Base-by-base conservation (phyloP, 2,329 filamentous ascomycete species). In the Aspergillus spinulosporus region DNA sequence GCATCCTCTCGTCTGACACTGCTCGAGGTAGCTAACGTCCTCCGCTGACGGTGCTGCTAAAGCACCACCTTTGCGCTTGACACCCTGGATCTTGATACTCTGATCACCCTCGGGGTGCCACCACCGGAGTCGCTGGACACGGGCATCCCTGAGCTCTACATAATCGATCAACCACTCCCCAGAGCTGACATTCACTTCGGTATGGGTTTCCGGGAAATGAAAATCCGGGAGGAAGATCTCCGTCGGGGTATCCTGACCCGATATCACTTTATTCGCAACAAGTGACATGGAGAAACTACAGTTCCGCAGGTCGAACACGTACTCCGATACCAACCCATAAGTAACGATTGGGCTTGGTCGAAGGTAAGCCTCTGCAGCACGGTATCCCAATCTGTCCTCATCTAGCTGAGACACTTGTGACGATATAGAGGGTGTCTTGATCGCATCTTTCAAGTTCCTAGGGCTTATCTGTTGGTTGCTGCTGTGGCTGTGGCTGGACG, bases 21-120 rank as follows among this genome's bases (percentile, higher is more conserved):
- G 74, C 53, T 93, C 89, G 66, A 96, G 74, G 72, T 96, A 97
- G 0, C 89, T 88, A 26, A 86, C 84, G 49, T 92, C 89, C 57
- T 91, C 89, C 4, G 85, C 84, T 3, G 81, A 82, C 1, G 82
- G 85, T 43, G 64, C 66, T 2, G 64, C 52, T 52, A 66, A 51
- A 5, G 71, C 67, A 2, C 72, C 71, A 3, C 68, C 71, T 64
- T 81, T 87, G 65, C 88, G 83, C 65, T 88, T 85, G 15, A 90
- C 76, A 0, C 94, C 94, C 15, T 83, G 86, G 6, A 97, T 81
- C 59, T 83, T 88, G 53, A 99, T 80, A 47, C 78, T 86, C 74
- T 97, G 93, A 63, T 92, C 85, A 2, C 93, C 94, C 54, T 88
- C 87, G 1, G 84, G 85, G 74, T 99, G 92, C 92, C 93, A 97